Evolutionary conservation across 1,139 yeast species (phyloP).

Genomic region (Spathaspora sp.): DNA sequence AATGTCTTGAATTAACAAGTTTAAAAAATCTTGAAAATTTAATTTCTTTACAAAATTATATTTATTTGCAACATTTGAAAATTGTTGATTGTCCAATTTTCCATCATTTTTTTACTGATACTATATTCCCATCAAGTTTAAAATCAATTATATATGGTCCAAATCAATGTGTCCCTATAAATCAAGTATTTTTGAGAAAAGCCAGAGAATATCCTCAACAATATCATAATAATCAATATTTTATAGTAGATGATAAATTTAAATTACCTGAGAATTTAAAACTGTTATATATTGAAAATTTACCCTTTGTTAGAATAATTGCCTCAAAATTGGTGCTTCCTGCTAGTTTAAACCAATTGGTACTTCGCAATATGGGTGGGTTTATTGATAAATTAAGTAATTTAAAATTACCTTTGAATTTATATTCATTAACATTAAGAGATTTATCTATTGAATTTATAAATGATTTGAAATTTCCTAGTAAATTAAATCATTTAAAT

Average conservation of each 20-base stretch:
- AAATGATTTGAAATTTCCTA: constrained; percentile 9
- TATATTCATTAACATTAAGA: constrained; percentile 8
- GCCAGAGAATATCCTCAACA: constrained; percentile 2
- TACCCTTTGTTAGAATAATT: constrained; percentile 7
- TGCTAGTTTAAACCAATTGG: constrained; percentile 7
- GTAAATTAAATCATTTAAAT: constrained; percentile 8
- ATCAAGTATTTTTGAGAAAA: neutral
- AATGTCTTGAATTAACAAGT: constrained; percentile 5
- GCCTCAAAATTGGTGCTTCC: constrained; percentile 6
- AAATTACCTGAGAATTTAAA: constrained; percentile 8
- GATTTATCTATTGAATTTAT: constrained; percentile 8
- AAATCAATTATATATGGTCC: constrained; percentile 2
- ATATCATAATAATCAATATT: constrained; percentile 3
- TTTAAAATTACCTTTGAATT: constrained; percentile 3
- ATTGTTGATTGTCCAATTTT: constrained; percentile 11
- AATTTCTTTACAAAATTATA: constrained; percentile 3
- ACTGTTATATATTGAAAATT: constrained; percentile 7
- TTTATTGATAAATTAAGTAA: constrained; percentile 5
- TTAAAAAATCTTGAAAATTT: constrained; percentile 9
- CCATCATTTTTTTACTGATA: constrained; percentile 8
- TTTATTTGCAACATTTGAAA: constrained; percentile 6
- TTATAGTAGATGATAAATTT: constrained; percentile 6
- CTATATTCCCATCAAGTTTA: constrained; percentile 8
- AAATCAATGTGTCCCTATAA: neutral
- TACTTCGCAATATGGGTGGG: constrained; percentile 8